Conservation (phyloP, 345 rosid species). For the Aethionema arabicum region DNA sequence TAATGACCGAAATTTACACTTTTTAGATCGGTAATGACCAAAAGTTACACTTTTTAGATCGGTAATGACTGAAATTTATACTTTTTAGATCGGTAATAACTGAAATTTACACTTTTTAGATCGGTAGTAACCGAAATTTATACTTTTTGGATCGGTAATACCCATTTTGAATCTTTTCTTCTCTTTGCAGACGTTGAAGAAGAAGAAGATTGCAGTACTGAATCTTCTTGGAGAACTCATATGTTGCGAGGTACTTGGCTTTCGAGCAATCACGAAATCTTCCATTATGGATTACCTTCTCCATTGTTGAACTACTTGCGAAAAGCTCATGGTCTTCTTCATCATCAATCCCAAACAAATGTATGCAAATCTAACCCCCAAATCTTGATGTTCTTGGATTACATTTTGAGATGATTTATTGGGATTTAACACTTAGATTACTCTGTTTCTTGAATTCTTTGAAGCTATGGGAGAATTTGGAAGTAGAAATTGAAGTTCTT, state of each 20-base stretch:
- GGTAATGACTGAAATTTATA: too few species aligned
- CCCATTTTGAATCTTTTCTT: background rate
- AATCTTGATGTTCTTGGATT: conserved; percentile 2
- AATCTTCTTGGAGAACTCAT: conserved; percentile 56
- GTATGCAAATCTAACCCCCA: conserved; percentile 18
- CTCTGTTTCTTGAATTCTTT: conserved; percentile 9
- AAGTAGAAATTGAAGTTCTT: conserved; percentile 61
- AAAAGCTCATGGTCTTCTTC: conserved; percentile 56
- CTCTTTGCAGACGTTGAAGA: conserved; percentile 63
- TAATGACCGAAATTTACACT: too few species aligned
- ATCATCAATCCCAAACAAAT: conserved; percentile 29
- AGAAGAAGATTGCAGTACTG: conserved; percentile 42
- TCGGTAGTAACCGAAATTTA: too few species aligned
- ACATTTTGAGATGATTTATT: background rate
- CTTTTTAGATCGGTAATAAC: too few species aligned
- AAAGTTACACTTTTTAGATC: too few species aligned
- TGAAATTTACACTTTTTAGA: too few species aligned
- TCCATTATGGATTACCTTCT: conserved; percentile 79
- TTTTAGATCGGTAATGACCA: too few species aligned
- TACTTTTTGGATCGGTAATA: too few species aligned
- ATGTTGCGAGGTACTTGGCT: conserved; percentile 97
- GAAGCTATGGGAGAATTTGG: conserved; percentile 54
- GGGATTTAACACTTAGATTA: background rate
- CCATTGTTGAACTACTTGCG: conserved; percentile 66
- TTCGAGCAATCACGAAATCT: conserved; percentile 59